These are phyloP conservation scores for Malassezia vespertilionis DNA, from an alignment of 1,284 basidiomycete species.

Conservation along the genomic window DNA sequence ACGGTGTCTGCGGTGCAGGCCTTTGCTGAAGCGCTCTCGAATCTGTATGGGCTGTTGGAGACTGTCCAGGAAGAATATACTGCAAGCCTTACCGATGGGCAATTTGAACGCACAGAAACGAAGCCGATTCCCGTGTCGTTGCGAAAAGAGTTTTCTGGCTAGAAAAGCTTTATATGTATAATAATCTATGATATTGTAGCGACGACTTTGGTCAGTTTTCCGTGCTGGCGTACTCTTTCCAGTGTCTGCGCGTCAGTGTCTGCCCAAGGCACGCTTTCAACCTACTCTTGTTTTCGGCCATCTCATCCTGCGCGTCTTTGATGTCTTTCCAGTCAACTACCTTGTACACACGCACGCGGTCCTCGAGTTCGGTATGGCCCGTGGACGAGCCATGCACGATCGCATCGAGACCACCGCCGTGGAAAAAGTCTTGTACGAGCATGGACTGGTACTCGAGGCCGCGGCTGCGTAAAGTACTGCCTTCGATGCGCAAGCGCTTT, in stretches of 20 bases:
- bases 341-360: conserved; percentile 44
- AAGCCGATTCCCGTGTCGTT: not conserved
- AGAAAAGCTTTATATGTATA: conserved; percentile 4
- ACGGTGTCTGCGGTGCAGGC: conserved; percentile 32
- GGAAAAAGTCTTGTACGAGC: conserved; percentile 59
- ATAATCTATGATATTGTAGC: conserved; percentile 5
- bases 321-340: conserved; percentile 75
- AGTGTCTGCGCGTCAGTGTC: conserved; percentile 38
- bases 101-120: conserved; percentile 27
- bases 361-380: not conserved
- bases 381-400: conserved; percentile 12
- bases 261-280: no score
- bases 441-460: conserved; percentile 68
- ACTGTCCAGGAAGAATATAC: conserved; percentile 35
- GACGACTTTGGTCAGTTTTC: conserved; percentile 19
- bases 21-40: conserved; percentile 33
- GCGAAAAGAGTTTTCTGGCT: conserved; percentile 5
- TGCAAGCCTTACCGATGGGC: conserved; percentile 24
- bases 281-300: conserved; percentile 65
- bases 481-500: conserved; percentile 80
- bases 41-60: conserved; percentile 35
- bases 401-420: conserved; percentile 19
- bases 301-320: conserved; percentile 69
- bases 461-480: conserved; percentile 73
- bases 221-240: conserved; percentile 49